Evolutionary conservation across 306 rosid species (phyloP).

Genomic region (Rubus parviflorus): DNA sequence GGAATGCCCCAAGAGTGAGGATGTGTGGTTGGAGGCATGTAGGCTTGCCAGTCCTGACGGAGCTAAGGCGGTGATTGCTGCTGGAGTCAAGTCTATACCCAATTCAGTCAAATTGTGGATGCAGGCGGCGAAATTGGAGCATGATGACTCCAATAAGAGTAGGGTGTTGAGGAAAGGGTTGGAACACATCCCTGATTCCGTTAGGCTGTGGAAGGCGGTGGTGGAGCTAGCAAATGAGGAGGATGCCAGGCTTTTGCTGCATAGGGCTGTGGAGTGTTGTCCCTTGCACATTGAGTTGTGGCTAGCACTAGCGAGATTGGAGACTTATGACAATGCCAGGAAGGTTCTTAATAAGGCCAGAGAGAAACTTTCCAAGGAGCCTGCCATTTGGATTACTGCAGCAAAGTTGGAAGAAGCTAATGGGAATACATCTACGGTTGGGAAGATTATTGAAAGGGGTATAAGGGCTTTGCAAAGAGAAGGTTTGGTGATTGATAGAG

Average conservation of each 20-base stretch:
- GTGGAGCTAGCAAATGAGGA: constrained; percentile 89
- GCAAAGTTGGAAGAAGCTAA: constrained; percentile 95
- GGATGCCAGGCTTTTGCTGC: constrained; percentile 82
- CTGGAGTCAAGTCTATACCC: constrained; percentile 73
- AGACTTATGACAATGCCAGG: constrained; percentile 76
- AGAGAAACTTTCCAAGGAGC: constrained; percentile 79
- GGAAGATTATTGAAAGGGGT: constrained; percentile 83
- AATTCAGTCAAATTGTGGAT: constrained; percentile 85
- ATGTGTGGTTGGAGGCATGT: constrained; percentile 94
- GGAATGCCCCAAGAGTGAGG: constrained; percentile 86
- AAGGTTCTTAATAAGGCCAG: constrained; percentile 84
- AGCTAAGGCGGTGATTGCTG: constrained; percentile 83
- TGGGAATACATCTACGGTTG: constrained; percentile 81
- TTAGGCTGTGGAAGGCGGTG: constrained; percentile 91
- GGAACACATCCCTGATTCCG: constrained; percentile 87
- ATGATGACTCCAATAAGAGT: constrained; percentile 63
- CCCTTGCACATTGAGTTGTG: constrained; percentile 90
- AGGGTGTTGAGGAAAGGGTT: constrained; percentile 86
- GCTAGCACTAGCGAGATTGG: constrained; percentile 90
- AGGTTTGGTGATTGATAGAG: constrained; percentile 72
- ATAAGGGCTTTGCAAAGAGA: constrained; percentile 84
- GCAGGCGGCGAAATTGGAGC: constrained; percentile 83
- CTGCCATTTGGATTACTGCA: constrained; percentile 87
- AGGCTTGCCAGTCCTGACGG: constrained; percentile 81
- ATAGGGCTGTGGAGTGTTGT: constrained; percentile 86